A percentile compares a stretch with the other conserved stretches of the same genome.
Evolutionary conservation across 768 basidiomycete species (phyloP).

Genomic region (Lactarius quietus): DNA sequence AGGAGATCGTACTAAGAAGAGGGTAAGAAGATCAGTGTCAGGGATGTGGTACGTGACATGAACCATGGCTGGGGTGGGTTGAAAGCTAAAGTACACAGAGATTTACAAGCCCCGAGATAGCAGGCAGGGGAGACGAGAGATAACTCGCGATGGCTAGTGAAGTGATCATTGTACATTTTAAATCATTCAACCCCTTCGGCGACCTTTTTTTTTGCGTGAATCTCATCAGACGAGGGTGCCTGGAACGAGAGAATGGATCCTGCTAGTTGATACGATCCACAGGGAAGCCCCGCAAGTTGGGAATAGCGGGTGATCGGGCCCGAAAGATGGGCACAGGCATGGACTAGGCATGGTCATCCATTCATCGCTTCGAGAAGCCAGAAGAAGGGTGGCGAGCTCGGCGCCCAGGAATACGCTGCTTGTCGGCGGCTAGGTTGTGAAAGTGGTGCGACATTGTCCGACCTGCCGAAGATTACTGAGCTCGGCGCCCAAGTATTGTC

Average conservation of each 20-base stretch:
- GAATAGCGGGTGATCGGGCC: conserved; percentile 7
- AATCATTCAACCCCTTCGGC: conserved; percentile 1
- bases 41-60: conserved; percentile 1
- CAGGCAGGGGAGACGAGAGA: background rate
- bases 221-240: conserved; percentile 1
- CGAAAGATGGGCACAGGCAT: background rate
- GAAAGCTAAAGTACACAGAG: conserved; percentile 5
- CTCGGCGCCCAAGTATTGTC: background rate
- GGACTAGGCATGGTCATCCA: background rate
- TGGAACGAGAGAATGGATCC: background rate
- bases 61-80: conserved; percentile 4
- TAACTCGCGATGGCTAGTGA: background rate
- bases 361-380: conserved; percentile 1
- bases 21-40: background rate
- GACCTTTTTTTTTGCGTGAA: background rate
- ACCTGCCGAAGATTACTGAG: background rate
- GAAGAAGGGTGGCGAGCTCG: background rate
- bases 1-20: conserved; percentile 6
- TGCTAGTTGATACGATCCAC: background rate
- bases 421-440: background rate
- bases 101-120: background rate
- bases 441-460: background rate
- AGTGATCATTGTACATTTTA: background rate
- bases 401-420: background rate
- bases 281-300: conserved; percentile 3